A percentile compares a stretch with the other conserved stretches of the same genome.
These are phyloP conservation scores for Neoscytalidium dimidiatum DNA, from an alignment of 2,329 filamentous ascomycete genomes.

Conservation along the genomic window DNA sequence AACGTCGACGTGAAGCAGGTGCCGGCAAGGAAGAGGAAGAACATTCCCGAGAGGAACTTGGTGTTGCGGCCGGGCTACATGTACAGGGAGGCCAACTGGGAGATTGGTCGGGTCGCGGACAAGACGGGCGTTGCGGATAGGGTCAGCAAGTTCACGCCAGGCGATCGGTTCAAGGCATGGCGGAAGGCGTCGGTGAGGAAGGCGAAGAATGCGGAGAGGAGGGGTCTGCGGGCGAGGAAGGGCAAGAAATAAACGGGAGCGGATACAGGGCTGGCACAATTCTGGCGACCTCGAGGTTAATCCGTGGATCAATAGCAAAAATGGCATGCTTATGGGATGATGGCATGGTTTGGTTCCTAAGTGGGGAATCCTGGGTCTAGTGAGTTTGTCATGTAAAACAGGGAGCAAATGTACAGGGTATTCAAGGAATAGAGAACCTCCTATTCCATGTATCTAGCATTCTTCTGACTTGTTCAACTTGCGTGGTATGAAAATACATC, in stretches of 20 bases:
- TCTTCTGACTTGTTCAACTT: not conserved
- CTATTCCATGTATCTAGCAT: no score
- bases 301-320: no score
- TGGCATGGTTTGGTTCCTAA: not conserved
- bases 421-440: not conserved
- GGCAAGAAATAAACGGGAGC: conserved; percentile 8
- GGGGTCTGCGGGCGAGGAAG: conserved; percentile 41
- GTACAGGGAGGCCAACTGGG: conserved; percentile 67
- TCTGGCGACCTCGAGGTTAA: no score
- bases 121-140: conserved; percentile 52
- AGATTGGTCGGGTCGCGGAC: conserved; percentile 66
- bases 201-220: conserved; percentile 56
- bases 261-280: not conserved
- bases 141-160: conserved; percentile 57
- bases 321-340: not conserved
- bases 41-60: conserved; percentile 32
- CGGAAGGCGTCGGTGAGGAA: conserved; percentile 58
- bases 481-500: not conserved
- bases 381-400: conserved; percentile 8
- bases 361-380: not conserved
- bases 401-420: not conserved
- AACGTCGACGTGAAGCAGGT: conserved; percentile 21
- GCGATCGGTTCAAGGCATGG: conserved; percentile 67
- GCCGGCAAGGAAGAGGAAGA: conserved; percentile 28
- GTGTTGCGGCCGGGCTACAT: conserved; percentile 60